These are phyloP conservation scores for Russula emetica DNA, from an alignment of 768 basidiomycete species.

Conservation along the genomic window DNA sequence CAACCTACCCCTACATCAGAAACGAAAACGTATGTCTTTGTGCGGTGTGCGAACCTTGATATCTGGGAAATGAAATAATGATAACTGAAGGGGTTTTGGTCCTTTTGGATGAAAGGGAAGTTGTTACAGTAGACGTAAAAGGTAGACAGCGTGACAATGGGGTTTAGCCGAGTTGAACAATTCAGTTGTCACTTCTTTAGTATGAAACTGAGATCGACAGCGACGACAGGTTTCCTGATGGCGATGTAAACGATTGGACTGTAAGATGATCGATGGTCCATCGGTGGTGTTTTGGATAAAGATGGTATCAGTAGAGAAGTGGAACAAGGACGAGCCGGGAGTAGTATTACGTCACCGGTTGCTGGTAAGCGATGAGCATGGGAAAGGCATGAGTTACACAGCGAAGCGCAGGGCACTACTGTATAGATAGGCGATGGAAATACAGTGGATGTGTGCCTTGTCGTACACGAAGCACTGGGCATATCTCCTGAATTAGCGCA, in stretches of 20 bases:
- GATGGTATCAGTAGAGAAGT: background rate
- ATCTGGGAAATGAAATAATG: constrained; percentile 7
- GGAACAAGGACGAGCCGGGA: background rate
- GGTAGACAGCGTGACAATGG: background rate
- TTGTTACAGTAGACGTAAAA: background rate
- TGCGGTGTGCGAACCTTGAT: constrained; percentile 10
- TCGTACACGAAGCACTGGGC: background rate
- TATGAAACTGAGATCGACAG: background rate
- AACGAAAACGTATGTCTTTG: background rate
- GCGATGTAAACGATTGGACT: background rate
- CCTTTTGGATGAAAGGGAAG: background rate
- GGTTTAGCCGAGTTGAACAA: background rate
- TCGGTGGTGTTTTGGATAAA: background rate
- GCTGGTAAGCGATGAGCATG: background rate
- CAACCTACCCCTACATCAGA: background rate
- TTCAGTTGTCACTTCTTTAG: background rate
- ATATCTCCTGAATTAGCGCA: background rate
- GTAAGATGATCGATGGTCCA: too few relatives aligned
- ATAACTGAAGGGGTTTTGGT: background rate
- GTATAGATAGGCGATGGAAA: background rate
- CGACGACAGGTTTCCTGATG: background rate
- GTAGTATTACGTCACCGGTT: background rate
- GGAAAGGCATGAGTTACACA: background rate
- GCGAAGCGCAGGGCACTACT: background rate
- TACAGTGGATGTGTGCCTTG: background rate